Evolutionary conservation across 2,329 filamentous ascomycete genomes (phyloP), one percentile per base, ranked within the genome.

Genomic region (Lachnellula hyalina): DNA sequence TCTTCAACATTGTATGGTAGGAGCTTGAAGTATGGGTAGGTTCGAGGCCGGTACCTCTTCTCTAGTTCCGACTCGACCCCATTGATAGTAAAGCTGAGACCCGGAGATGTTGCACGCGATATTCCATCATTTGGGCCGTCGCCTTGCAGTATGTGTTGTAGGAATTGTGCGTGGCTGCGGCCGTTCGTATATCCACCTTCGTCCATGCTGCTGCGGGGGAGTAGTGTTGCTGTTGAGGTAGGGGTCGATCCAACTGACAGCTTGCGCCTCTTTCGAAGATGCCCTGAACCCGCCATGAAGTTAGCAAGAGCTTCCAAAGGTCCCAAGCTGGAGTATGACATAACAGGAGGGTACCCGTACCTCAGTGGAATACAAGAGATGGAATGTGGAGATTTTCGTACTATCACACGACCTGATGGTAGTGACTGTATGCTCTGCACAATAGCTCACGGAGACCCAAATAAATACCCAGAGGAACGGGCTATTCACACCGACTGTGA

Each of bases 11-110:
- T 75, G 69, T 97, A 99, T 36, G 95, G 95, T 49, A 99, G 82
- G 68, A 94, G 87, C 63, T 85, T 81, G 71, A 92, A 90, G 77
- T 99, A 99, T 57, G 90, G 90, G 71, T 94, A 99, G 28, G 94
- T 96, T 59, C 94, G 85, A 36, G 90, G 90, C 50, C 93, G 86
- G 70, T 91, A 89, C 61, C 88, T 76, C 58, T 79, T 77, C 57
- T 79, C 75, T 56, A 77, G 77, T 68, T 81, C 75, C 58, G 79
- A 73, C 59, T 79, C 77, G 60, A 77, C 73, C 38, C 71, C 65
- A 64, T 70, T 70, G 42, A 75, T 74, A 36, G 74, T 73, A 64
- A 77, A 81, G 62, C 79, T 81, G 64, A 80, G 73, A 59, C 90
- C 90, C 3, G 92, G 92, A 1, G 91, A 93, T 44, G 91, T 94